Percentiles rank a stretch among this genome's conserved stretches.
These are phyloP conservation scores for Mortierella sp. DNA, from an alignment of 371 early-diverging fungal genomes.

Conservation along the genomic window DNA sequence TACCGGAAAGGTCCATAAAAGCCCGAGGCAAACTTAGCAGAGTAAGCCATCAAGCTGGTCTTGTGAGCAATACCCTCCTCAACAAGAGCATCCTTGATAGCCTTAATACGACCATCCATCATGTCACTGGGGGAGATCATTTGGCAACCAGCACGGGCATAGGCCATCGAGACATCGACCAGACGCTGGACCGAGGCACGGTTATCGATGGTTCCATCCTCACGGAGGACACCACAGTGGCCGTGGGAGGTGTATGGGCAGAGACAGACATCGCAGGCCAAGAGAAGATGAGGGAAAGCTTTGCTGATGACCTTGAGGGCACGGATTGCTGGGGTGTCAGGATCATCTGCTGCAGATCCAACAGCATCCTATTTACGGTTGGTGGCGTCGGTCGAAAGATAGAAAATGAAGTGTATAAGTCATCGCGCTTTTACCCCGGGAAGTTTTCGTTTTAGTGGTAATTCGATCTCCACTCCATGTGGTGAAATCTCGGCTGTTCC, in stretches of 20 bases:
- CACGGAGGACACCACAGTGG: conserved; percentile 91
- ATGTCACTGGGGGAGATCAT: conserved; percentile 97
- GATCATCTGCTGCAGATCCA: conserved; percentile 89
- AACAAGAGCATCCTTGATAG: conserved; percentile 89
- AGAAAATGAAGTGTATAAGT: neutral
- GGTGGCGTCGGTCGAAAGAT: neutral
- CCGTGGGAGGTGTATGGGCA: conserved; percentile 98
- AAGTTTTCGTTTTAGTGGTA: neutral
- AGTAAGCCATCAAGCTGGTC: conserved; percentile 93
- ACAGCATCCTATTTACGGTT: conserved; percentile 76
- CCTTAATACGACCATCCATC: conserved; percentile 97
- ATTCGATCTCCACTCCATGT: conserved; percentile 1
- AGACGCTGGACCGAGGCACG: conserved; percentile 81
- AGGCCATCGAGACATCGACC: conserved; percentile 88
- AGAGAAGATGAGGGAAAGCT: conserved; percentile 85
- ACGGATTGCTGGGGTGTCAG: conserved; percentile 89
- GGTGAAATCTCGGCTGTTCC: neutral
- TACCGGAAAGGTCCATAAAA: conserved; percentile 98
- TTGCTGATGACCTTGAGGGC: conserved; percentile 85
- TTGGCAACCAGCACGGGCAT: conserved; percentile 91
- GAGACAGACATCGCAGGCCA: conserved; percentile 97
- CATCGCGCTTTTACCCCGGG: neutral
- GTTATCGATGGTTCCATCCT: conserved; percentile 91
- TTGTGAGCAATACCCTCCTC: conserved; percentile 82
- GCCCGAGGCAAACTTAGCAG: conserved; percentile 94